A percentile compares a stretch with the other conserved stretches of the same genome.
These are phyloP conservation scores for Ophiostoma triangulosporum DNA, from an alignment of 2,329 filamentous ascomycete species.

Conservation along the genomic window DNA sequence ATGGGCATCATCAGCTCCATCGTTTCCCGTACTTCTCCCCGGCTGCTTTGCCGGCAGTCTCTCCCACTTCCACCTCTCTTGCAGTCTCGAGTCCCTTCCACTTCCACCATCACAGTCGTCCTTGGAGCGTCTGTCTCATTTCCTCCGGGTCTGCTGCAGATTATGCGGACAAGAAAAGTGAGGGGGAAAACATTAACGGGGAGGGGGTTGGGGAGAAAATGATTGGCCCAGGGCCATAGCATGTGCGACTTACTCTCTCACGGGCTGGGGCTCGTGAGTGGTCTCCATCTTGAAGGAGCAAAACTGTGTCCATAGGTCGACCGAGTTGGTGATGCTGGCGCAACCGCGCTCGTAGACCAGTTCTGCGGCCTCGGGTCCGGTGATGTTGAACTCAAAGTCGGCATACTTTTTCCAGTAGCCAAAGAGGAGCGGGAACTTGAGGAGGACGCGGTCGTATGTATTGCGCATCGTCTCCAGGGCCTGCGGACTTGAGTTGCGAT, in stretches of 20 bases:
- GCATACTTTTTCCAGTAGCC: slow-evolving; percentile 99
- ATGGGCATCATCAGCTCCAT: no score
- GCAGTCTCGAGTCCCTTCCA: no score
- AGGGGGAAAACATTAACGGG: not conserved
- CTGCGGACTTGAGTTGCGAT: slow-evolving; percentile 90
- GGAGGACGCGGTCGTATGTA: slow-evolving; percentile 82
- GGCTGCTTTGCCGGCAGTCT: not conserved
- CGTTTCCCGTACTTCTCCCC: not conserved
- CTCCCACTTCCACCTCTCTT: not conserved
- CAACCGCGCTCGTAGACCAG: slow-evolving; percentile 96
- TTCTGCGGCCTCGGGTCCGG: slow-evolving; percentile 90
- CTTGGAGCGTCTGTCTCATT: not conserved
- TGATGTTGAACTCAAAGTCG: slow-evolving; percentile 92
- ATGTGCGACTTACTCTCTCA: slow-evolving; percentile 91
- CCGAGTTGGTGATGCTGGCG: slow-evolving; percentile 81
- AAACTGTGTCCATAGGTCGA: slow-evolving; percentile 95
- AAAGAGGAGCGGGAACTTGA: slow-evolving; percentile 89
- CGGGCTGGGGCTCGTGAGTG: slow-evolving; percentile 82
- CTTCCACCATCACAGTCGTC: no score
- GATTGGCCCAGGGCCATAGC: not conserved
- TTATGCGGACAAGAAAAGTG: slow-evolving; percentile 8
- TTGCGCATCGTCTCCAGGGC: slow-evolving; percentile 78
- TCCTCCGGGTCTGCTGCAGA: slow-evolving; percentile 46
- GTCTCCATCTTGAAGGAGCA: slow-evolving; percentile 97
- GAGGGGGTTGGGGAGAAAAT: not conserved